Evolutionary conservation across 1,139 yeast species (phyloP).

Genomic region (Yamadazyma buinensis): DNA sequence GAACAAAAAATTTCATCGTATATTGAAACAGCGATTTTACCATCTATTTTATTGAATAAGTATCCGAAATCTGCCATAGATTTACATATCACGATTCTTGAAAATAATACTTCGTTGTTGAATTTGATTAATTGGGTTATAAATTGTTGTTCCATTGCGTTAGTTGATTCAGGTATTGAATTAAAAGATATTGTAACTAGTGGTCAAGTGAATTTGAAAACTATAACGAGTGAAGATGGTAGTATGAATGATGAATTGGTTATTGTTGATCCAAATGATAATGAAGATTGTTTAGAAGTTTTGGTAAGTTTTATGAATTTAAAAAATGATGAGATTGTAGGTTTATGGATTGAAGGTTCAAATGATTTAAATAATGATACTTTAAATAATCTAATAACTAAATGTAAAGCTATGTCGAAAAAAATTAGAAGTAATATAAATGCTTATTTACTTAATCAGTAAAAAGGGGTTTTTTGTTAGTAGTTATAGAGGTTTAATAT

Average conservation of each 20-base stretch:
- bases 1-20: slow-evolving; percentile 54
- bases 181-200: slow-evolving; percentile 74
- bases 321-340: slow-evolving; percentile 50
- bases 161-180: slow-evolving; percentile 82
- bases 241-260: slow-evolving; percentile 6
- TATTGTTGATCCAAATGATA: slow-evolving; percentile 14
- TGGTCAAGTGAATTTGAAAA: slow-evolving; percentile 43
- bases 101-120: slow-evolving; percentile 32
- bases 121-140: slow-evolving; percentile 43
- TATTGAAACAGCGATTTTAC: slow-evolving; percentile 55
- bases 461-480: neutral
- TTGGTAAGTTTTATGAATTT: slow-evolving; percentile 53
- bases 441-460: slow-evolving; percentile 8
- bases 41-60: slow-evolving; percentile 61
- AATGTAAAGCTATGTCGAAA: slow-evolving; percentile 41
- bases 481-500: neutral
- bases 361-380: slow-evolving; percentile 24
- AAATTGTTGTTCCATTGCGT: slow-evolving; percentile 66
- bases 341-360: slow-evolving; percentile 51
- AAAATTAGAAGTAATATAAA: slow-evolving; percentile 46
- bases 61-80: slow-evolving; percentile 91
- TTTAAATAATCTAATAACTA: slow-evolving; percentile 29
- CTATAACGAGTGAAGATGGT: slow-evolving; percentile 8
- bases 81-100: slow-evolving; percentile 64
- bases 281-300: slow-evolving; percentile 27